Evolutionary conservation across 2,329 filamentous ascomycete genomes (phyloP).

Genomic region (Venturiaceae sp.): DNA sequence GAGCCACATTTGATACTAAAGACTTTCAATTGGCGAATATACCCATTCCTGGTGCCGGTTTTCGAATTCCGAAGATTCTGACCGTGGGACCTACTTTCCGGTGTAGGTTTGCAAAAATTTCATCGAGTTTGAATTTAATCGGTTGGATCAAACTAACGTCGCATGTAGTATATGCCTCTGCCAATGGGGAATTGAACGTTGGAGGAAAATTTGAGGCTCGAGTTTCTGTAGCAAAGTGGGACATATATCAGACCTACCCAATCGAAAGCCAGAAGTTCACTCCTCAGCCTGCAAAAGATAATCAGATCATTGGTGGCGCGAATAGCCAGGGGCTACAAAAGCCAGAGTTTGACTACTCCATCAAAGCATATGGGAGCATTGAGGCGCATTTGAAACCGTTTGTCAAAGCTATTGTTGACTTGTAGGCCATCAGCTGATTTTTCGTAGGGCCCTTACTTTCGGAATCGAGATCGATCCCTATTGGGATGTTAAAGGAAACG

Average conservation of each 20-base stretch:
- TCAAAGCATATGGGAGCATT: neutral
- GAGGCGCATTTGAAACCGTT: neutral
- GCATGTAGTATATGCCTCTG: neutral
- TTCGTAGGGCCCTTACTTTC: neutral
- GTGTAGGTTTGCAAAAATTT: too few relatives aligned
- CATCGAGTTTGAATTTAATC: too few relatives aligned
- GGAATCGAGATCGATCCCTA: neutral
- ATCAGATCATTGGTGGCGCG: neutral
- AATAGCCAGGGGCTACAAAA: too few relatives aligned
- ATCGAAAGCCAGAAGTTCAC: neutral
- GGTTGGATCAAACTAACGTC: too few relatives aligned
- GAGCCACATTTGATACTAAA: conserved; percentile 7
- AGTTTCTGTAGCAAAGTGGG: neutral
- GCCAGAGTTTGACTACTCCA: neutral
- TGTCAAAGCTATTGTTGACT: too few relatives aligned
- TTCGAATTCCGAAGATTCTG: neutral
- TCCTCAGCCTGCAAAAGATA: too few relatives aligned
- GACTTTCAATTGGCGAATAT: neutral
- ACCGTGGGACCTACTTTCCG: neutral
- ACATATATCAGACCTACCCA: neutral
- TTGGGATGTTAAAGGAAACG: neutral
- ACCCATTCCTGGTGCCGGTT: neutral
- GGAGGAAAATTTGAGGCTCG: neutral
- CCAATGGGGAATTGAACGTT: neutral
- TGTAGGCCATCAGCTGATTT: too few relatives aligned